Evolutionary conservation across 768 basidiomycete species (phyloP), one percentile per base, ranked within the genome.

Genomic region (Agrocybe chaxingu): DNA sequence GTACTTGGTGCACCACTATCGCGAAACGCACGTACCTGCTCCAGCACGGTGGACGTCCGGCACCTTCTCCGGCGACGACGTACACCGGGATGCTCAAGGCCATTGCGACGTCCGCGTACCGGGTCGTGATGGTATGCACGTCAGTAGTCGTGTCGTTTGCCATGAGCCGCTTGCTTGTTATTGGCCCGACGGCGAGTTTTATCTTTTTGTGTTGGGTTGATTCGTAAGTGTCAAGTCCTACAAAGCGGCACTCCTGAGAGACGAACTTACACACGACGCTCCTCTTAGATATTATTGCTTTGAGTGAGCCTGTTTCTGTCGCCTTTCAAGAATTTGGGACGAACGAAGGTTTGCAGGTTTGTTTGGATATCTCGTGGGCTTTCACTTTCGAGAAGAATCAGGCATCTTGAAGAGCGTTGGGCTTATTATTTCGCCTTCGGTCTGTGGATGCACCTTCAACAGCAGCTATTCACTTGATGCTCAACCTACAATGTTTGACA

Each of bases 371-470:
- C 88, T 7, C 81, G 84, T 10, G 88, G 88, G 1, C 59, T 85
- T 54, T 84, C 87, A 9, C 70, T 92, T 9, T 77, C 88, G 1
- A 70, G 78, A 10, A 73, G 90, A 48, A 80, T 92, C 41, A 71
- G 84, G 42, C 79, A 87, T 62, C 70, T 93, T 13, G 92, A 95
- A 68, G 89, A 92, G 66, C 80, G 91, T 37, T 95, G 92, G 92
- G 80, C 87, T 1, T 95, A 94, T 68, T 91, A 85, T 62, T 77
- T 92, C 51, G 87, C 87, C 4, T 95, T 92, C 55, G 92, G 92
- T 77, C 45, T 32, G 73, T 60, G 24, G 24, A 24, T 24, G 24
- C 24, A 24, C 24, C 41, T 10, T 35, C 47, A 3, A 44, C 12
- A 7, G 13, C 33, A 37, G 46, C 4, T 48, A 48, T n/a, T 18